These are phyloP conservation scores for Mayamaea pseudoterrestris DNA, from an alignment of 108 stramenopile species.

Conservation along the genomic window DNA sequence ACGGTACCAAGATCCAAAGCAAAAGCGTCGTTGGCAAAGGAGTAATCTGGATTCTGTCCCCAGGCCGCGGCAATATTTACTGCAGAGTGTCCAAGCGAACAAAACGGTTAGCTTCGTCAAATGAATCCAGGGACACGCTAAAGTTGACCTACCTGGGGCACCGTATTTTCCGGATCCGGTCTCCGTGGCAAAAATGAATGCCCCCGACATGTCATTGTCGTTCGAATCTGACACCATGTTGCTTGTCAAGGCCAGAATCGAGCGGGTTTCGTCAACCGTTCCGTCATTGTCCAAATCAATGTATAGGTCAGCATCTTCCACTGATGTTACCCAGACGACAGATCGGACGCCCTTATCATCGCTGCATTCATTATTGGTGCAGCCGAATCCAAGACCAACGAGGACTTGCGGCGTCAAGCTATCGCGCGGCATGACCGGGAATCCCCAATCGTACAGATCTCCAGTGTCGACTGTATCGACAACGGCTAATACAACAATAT, in stretches of 20 bases:
- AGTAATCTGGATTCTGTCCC: constrained; percentile 5
- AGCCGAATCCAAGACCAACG: constrained; percentile 14
- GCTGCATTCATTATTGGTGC: constrained; percentile 5
- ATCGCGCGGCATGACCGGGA: constrained; percentile 6
- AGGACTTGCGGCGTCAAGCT: constrained; percentile 7
- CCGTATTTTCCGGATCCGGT: neutral
- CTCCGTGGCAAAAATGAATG: constrained; percentile 7
- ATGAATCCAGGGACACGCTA: no score
- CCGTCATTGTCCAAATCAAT: constrained; percentile 16
- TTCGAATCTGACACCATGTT: neutral
- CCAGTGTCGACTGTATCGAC: constrained; percentile 4
- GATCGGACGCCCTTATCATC: neutral
- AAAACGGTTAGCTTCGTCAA: no score
- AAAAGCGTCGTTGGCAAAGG: neutral
- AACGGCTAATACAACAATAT: constrained; percentile 2
- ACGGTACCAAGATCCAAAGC: constrained; percentile 11
- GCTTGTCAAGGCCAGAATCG: neutral
- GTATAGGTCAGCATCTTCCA: constrained; percentile 8
- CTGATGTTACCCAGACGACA: constrained; percentile 13
- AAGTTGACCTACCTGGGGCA: no score
- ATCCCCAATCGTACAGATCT: constrained; percentile 6
- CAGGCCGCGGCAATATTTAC: constrained; percentile 13
- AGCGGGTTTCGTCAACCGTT: neutral
- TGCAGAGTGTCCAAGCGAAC: no score
- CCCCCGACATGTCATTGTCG: constrained; percentile 17